Percentiles rank a stretch among this genome's conserved stretches.
Evolutionary conservation across 2,329 filamentous ascomycete species (phyloP).

Genomic region (Aspergillus ustus): DNA sequence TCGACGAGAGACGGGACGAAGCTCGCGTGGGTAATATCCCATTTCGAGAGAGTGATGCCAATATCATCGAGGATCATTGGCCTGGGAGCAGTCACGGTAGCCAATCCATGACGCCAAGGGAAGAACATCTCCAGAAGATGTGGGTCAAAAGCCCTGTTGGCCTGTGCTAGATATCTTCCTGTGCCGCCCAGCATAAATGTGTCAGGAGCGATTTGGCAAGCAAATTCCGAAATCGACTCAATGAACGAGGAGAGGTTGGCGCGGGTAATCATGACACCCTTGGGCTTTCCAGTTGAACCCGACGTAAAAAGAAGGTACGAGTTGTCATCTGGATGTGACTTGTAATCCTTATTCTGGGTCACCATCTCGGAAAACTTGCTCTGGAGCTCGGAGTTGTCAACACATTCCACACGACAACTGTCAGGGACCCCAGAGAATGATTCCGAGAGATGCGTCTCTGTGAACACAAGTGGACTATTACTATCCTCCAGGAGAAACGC

Average conservation of each 20-base stretch:
- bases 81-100: conserved; percentile 31
- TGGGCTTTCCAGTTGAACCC: conserved; percentile 92
- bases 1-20: conserved; percentile 35
- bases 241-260: conserved; percentile 35
- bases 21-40: conserved; percentile 37
- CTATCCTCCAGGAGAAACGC: conserved; percentile 35
- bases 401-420: conserved; percentile 27
- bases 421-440: conserved; percentile 26
- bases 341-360: conserved; percentile 21
- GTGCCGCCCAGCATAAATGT: conserved; percentile 30
- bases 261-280: conserved; percentile 91
- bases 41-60: conserved; percentile 29
- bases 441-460: conserved; percentile 24
- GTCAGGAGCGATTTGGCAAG: conserved; percentile 28
- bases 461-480: conserved; percentile 35
- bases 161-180: conserved; percentile 40
- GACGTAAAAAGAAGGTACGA: conserved; percentile 80
- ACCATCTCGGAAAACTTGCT: conserved; percentile 23
- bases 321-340: conserved; percentile 24
- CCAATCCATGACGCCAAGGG: conserved; percentile 36
- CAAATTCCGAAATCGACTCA: conserved; percentile 34
- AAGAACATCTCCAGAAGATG: conserved; percentile 38
- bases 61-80: conserved; percentile 36
- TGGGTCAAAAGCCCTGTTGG: conserved; percentile 40
- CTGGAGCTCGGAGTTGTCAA: conserved; percentile 28